Evolutionary conservation across 1,284 basidiomycete species (phyloP).

Genomic region (Waitea zeae): DNA sequence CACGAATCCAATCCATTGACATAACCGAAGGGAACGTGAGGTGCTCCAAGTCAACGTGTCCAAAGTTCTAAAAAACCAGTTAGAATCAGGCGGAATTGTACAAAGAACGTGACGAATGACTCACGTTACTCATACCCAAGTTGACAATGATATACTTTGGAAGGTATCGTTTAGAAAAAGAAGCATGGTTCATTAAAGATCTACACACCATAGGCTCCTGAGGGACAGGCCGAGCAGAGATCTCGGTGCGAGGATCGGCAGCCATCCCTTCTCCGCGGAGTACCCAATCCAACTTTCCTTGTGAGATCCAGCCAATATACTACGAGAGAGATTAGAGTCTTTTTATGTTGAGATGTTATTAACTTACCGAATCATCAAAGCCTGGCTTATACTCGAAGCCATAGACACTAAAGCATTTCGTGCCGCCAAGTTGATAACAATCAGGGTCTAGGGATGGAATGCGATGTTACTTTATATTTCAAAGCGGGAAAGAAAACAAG

Average conservation of each 20-base stretch:
- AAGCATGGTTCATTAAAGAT: background rate
- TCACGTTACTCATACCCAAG: constrained; percentile 12
- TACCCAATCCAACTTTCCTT: constrained; percentile 44
- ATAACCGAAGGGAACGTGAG: constrained; percentile 42
- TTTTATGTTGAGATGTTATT: background rate
- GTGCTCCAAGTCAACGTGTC: constrained; percentile 32
- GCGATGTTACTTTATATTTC: too few relatives aligned
- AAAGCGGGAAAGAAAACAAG: too few relatives aligned
- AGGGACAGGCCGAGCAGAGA: constrained; percentile 44
- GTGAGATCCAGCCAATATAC: constrained; percentile 58
- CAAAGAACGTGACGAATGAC: too few relatives aligned
- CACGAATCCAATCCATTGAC: constrained; percentile 40
- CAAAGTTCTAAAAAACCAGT: too few relatives aligned
- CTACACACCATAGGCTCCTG: constrained; percentile 51
- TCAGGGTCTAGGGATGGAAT: too few relatives aligned
- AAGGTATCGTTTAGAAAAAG: background rate
- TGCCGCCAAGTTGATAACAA: too few relatives aligned
- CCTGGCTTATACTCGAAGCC: too few relatives aligned
- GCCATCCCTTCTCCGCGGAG: constrained; percentile 45
- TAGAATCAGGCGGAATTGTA: too few relatives aligned
- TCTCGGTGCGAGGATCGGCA: too few relatives aligned
- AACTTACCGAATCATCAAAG: constrained; percentile 30
- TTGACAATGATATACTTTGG: constrained; percentile 18
- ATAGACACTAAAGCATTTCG: constrained; percentile 31
- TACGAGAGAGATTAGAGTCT: constrained; percentile 8